Evolutionary conservation across 208 protist genomes (phyloP).

Genomic region (Borovskyia barvae): DNA sequence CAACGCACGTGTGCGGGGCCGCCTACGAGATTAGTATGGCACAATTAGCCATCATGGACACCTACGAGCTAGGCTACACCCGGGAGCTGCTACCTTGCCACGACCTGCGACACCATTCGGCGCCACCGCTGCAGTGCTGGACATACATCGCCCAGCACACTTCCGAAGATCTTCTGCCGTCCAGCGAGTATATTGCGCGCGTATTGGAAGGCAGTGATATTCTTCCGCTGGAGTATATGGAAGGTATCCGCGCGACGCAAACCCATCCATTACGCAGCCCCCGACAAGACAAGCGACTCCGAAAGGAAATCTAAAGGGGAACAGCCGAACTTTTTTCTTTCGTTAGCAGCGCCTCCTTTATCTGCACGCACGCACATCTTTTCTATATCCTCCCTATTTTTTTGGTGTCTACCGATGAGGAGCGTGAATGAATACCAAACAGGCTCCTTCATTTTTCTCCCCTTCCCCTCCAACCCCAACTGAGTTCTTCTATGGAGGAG

Average conservation of each 20-base stretch:
- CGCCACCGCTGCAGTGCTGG: constrained; percentile 28
- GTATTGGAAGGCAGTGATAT: constrained; percentile 49
- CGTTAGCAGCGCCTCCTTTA: too few species aligned
- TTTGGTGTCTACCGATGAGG: too few species aligned
- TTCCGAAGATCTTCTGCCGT: constrained; percentile 35
- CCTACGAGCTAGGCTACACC: constrained; percentile 36
- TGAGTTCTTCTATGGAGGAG: too few species aligned
- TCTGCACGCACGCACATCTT: too few species aligned
- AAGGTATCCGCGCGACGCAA: constrained; percentile 26
- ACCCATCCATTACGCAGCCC: constrained; percentile 44
- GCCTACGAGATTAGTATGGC: constrained; percentile 42
- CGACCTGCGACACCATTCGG: constrained; percentile 25
- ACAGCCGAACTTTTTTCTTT: too few species aligned
- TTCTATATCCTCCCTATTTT: too few species aligned
- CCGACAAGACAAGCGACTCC: constrained; percentile 35
- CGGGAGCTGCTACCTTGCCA: constrained; percentile 33
- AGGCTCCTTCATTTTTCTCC: too few species aligned
- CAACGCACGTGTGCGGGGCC: constrained; percentile 41
- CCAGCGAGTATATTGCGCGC: constrained; percentile 39
- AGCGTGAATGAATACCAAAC: too few species aligned
- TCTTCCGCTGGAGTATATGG: constrained; percentile 38
- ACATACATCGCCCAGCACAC: constrained; percentile 44
- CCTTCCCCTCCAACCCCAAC: too few species aligned
- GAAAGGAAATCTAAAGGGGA: constrained; percentile 38
- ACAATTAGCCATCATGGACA: constrained; percentile 51